These are phyloP conservation scores for Pyrrhoderma lamaoense DNA, from an alignment of 1,284 basidiomycete species.

Conservation along the genomic window DNA sequence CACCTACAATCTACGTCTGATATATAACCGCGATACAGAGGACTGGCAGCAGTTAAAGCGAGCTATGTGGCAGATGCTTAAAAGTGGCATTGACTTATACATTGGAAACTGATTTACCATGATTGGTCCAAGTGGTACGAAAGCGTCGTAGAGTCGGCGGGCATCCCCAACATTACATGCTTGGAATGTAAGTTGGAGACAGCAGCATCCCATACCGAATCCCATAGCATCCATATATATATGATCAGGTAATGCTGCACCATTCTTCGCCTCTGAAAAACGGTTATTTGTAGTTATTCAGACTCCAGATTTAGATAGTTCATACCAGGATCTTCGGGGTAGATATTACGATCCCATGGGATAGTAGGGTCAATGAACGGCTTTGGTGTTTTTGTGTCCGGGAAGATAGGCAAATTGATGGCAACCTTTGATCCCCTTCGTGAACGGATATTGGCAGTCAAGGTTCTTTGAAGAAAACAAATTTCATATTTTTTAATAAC, in stretches of 20 bases:
- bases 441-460: constrained; percentile 92
- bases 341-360: constrained; percentile 75
- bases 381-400: constrained; percentile 80
- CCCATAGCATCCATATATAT: constrained; percentile 99
- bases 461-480: constrained; percentile 55
- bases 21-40: constrained; percentile 90
- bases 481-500: constrained; percentile 20
- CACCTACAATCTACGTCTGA: constrained; percentile 97
- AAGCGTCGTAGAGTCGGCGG: constrained; percentile 86
- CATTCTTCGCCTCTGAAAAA: constrained; percentile 71
- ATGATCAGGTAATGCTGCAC: constrained; percentile 83
- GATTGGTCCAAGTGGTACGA: constrained; percentile 91
- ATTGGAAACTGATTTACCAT: constrained; percentile 50
- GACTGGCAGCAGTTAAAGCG: constrained; percentile 90
- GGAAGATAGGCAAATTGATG: constrained; percentile 92
- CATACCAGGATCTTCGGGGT: constrained; percentile 74
- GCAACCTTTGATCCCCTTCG: constrained; percentile 90
- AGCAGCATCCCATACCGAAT: constrained; percentile 99
- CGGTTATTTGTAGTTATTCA: neutral
- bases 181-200: constrained; percentile 97
- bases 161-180: constrained; percentile 92
- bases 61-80: constrained; percentile 44
- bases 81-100: neutral
- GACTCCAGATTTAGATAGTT: neutral
- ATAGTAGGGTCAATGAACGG: constrained; percentile 91